Evolutionary conservation across 2,329 filamentous ascomycete genomes (phyloP).

Genomic region (Cadophora gregata): DNA sequence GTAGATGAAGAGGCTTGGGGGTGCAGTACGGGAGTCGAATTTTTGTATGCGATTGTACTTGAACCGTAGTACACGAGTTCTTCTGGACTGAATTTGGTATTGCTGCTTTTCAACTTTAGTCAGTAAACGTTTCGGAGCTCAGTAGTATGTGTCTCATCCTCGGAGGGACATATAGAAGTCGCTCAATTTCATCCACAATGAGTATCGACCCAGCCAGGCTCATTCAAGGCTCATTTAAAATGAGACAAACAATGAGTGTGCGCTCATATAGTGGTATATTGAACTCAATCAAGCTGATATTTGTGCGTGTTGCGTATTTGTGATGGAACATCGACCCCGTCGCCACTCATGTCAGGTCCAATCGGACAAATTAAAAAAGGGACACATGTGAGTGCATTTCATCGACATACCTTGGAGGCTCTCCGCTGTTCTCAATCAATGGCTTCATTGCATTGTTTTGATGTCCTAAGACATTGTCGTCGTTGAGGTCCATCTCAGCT

Average conservation of each 20-base stretch:
- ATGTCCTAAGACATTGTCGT: not conserved
- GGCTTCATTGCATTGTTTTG: slow-evolving; percentile 4
- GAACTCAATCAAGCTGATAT: not conserved
- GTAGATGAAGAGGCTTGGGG: not conserved
- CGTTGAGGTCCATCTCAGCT: not conserved
- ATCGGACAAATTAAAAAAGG: not conserved
- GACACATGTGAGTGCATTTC: not conserved
- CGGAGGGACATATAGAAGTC: not conserved
- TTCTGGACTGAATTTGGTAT: slow-evolving; percentile 12
- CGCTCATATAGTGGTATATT: not conserved
- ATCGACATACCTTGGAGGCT: slow-evolving; percentile 18
- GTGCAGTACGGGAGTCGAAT: slow-evolving; percentile 5
- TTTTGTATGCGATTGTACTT: slow-evolving; percentile 19
- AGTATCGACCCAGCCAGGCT: not conserved
- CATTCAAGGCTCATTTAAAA: not conserved
- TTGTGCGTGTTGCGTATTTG: not conserved
- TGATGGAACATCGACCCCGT: not conserved
- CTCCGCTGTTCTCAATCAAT: not conserved
- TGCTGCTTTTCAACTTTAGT: not conserved
- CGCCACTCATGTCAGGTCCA: not conserved
- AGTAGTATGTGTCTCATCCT: not conserved
- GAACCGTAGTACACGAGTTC: slow-evolving; percentile 19
- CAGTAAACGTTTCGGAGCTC: not conserved
- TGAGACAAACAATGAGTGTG: not conserved
- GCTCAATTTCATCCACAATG: not conserved